Conservation (phyloP, 345 rosid species). For the Moricandia moricandioides region DNA sequence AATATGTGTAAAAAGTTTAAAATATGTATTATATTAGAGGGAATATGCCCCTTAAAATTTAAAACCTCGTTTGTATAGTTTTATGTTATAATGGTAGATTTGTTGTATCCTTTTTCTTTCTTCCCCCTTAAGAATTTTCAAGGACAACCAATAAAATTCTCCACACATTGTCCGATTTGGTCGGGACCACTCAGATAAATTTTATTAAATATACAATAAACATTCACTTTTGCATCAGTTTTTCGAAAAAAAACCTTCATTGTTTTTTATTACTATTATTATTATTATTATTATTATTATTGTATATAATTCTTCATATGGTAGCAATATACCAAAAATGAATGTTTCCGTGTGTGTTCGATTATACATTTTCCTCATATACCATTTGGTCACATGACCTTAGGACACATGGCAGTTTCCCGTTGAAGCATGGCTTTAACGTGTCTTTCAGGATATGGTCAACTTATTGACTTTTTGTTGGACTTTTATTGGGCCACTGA, state of each 20-base stretch:
- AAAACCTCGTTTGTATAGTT: neutral
- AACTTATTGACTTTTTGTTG: conserved; percentile 25
- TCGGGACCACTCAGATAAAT: conserved; percentile 20
- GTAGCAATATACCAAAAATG: conserved; percentile 1
- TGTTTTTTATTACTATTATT: neutral
- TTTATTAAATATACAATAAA: neutral
- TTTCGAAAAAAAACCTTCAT: neutral
- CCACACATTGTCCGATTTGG: conserved; percentile 24
- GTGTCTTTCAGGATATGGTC: conserved; percentile 35
- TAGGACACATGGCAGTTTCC: conserved; percentile 36
- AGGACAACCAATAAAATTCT: conserved; percentile 18
- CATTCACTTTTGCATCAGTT: neutral
- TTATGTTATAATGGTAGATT: neutral
- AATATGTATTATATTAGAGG: too few species aligned
- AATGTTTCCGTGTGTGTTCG: neutral
- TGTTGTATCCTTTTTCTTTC: neutral
- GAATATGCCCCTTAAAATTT: too few species aligned
- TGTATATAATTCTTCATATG: neutral
- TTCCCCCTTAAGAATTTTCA: conserved; percentile 25
- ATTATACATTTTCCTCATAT: neutral
- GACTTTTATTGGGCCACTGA: conserved; percentile 8
- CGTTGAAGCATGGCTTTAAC: conserved; percentile 30
- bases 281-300: too few species aligned
- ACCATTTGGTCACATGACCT: neutral
- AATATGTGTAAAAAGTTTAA: too few species aligned